Evolutionary conservation across 768 basidiomycete species (phyloP).

Genomic region (Kwoniella mangroviensis): DNA sequence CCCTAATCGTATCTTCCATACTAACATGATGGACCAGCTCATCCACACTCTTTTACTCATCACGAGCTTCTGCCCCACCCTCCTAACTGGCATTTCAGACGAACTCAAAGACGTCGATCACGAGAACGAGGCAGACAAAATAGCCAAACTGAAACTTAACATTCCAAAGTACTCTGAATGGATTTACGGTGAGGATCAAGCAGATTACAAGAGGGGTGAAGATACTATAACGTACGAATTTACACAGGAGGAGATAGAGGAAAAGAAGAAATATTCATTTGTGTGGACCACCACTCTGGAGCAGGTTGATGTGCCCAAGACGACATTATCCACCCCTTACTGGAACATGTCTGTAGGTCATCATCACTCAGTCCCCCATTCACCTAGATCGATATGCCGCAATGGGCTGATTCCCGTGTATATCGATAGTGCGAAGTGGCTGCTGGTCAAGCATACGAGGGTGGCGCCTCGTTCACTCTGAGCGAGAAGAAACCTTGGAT

Average conservation of each 20-base stretch:
- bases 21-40: background rate
- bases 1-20: no score
- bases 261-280: background rate
- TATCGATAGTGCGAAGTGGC: background rate
- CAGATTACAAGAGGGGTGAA: background rate
- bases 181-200: background rate
- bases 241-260: background rate
- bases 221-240: background rate
- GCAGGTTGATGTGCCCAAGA: conserved; percentile 1
- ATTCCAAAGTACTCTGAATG: conserved; percentile 6
- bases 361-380: no score
- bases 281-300: background rate
- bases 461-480: background rate
- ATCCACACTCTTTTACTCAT: background rate
- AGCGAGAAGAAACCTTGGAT: conserved; percentile 1
- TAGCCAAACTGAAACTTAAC: background rate
- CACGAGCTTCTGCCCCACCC: background rate
- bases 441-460: conserved; percentile 1
- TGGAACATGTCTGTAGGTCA: conserved; percentile 8
- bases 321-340: background rate
- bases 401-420: no score
- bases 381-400: no score
- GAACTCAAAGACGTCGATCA: no score
- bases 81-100: no score
- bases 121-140: background rate